These are phyloP conservation scores for Lepidium aucheri DNA, from an alignment of 345 rosid genomes.

Conservation along the genomic window DNA sequence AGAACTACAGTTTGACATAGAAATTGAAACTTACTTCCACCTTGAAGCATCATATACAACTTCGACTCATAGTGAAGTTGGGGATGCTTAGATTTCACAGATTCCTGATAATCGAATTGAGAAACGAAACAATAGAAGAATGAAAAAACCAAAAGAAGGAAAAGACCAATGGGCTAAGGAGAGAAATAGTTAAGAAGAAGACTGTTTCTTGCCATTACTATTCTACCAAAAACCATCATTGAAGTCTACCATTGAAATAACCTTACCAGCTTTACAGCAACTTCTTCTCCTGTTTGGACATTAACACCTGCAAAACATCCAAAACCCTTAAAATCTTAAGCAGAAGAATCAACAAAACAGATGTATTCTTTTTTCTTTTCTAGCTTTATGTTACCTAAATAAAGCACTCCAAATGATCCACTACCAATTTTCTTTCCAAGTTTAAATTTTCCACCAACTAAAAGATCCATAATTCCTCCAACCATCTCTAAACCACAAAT, in stretches of 20 bases:
- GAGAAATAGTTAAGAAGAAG: neutral
- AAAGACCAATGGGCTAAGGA: neutral
- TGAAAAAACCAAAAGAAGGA: neutral
- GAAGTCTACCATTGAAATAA: neutral
- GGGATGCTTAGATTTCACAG: constrained; percentile 77
- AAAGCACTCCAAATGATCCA: constrained; percentile 80
- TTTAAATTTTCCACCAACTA: constrained; percentile 59
- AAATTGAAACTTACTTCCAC: constrained; percentile 54
- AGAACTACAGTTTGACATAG: neutral
- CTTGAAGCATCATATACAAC: constrained; percentile 71
- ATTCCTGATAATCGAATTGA: constrained; percentile 38
- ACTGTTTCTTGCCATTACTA: neutral
- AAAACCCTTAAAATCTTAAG: neutral
- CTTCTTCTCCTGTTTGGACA: constrained; percentile 78
- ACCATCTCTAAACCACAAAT: constrained; percentile 3
- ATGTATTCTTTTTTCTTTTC: too few relatives aligned
- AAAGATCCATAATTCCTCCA: constrained; percentile 40
- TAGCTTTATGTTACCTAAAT: constrained; percentile 37
- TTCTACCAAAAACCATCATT: neutral
- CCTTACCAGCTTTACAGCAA: constrained; percentile 74
- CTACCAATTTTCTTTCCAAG: constrained; percentile 78
- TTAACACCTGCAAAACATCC: constrained; percentile 43
- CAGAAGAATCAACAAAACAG: neutral
- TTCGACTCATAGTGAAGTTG: constrained; percentile 81
- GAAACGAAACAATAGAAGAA: neutral